Conservation (phyloP, 495 filamentous ascomycete species). For the Clavariopsis aquatica region DNA sequence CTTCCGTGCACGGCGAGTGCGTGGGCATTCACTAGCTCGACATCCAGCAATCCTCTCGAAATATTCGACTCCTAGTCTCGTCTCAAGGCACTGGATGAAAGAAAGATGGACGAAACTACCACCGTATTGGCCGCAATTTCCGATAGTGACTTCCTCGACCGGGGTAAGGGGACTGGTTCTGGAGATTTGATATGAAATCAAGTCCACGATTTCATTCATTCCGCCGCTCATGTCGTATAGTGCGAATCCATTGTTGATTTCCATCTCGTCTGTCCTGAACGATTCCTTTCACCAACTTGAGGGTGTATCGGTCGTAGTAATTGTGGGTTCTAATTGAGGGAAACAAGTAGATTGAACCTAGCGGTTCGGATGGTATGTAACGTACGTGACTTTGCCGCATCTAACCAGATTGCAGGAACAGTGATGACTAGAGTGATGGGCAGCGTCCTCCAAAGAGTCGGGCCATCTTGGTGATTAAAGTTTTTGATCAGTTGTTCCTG, state of each 20-base stretch:
- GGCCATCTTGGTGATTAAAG: conserved; percentile 12
- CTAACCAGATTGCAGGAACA: conserved; percentile 45
- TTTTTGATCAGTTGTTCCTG: conserved; percentile 18
- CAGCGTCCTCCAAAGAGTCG: conserved; percentile 16
- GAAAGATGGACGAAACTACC: conserved; percentile 26
- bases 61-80: conserved; percentile 3
- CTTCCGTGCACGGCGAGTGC: conserved; percentile 14
- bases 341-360: conserved; percentile 18
- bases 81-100: conserved; percentile 21
- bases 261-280: conserved; percentile 10
- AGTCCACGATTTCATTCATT: conserved; percentile 53
- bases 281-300: conserved; percentile 45
- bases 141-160: conserved; percentile 27
- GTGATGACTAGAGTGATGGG: conserved; percentile 36
- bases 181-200: conserved; percentile 64
- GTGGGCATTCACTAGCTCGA: not conserved
- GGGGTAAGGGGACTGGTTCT: conserved; percentile 52
- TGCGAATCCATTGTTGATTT: conserved; percentile 49
- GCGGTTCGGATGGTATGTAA: conserved; percentile 20
- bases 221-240: conserved; percentile 53
- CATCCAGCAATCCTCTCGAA: conserved; percentile 25
- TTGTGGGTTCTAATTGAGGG: conserved; percentile 34
- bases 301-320: conserved; percentile 52
- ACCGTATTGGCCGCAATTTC: conserved; percentile 21
- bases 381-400: conserved; percentile 42